These are phyloP conservation scores for Claviceps cyperi DNA, from an alignment of 2,329 filamentous ascomycete species.

Conservation along the genomic window DNA sequence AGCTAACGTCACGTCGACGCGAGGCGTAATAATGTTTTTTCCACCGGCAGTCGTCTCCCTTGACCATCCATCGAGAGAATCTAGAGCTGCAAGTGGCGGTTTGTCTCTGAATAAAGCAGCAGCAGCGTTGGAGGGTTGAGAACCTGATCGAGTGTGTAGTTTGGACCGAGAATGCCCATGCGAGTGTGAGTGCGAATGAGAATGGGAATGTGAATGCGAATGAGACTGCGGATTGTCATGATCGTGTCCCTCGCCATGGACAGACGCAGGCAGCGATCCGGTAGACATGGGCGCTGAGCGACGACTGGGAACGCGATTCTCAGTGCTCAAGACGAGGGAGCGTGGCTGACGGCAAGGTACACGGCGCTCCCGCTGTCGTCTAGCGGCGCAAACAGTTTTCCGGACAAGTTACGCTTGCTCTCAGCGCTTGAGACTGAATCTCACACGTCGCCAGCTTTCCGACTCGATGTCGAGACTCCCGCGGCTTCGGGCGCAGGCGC, in stretches of 20 bases:
- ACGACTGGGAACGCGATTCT: conserved; percentile 24
- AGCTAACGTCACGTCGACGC: conserved; percentile 13
- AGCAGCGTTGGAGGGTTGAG: conserved; percentile 18
- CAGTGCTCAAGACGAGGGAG: conserved; percentile 33
- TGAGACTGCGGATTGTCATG: conserved; percentile 14
- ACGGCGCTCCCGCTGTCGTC: conserved; percentile 33
- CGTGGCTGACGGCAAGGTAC: conserved; percentile 36
- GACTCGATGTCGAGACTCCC: background rate
- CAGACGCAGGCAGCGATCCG: conserved; percentile 16
- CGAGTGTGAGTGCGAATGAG: conserved; percentile 6
- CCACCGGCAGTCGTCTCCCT: conserved; percentile 26
- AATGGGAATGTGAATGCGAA: conserved; percentile 15
- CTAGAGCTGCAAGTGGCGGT: conserved; percentile 17
- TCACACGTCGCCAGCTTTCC: background rate
- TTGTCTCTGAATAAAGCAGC: conserved; percentile 17
- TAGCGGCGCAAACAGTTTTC: background rate
- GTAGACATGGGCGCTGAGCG: conserved; percentile 26
- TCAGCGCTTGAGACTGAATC: background rate
- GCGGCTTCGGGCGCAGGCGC: too few relatives aligned
- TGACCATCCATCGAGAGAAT: conserved; percentile 25
- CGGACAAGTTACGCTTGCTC: background rate
- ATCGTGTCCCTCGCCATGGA: conserved; percentile 17
- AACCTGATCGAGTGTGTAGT: conserved; percentile 16
- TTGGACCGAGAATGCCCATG: conserved; percentile 15
- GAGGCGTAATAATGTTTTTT: conserved; percentile 23